A percentile compares a stretch with the other conserved stretches of the same genome.
These are phyloP conservation scores for Tulasnella sp. DNA, from an alignment of 768 basidiomycete genomes.

Conservation along the genomic window DNA sequence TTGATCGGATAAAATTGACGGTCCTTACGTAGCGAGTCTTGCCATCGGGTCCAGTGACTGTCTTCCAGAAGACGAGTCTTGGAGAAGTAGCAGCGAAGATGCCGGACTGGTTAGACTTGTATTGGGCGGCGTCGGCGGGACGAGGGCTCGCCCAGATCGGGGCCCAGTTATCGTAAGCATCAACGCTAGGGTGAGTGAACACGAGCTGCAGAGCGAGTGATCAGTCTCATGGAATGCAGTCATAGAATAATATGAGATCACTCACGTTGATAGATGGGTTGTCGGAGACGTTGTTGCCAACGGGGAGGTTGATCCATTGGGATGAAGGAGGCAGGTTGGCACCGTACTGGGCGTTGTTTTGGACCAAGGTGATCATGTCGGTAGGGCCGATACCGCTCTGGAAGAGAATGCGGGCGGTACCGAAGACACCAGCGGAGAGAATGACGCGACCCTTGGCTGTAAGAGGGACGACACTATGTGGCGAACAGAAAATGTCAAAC, in stretches of 20 bases:
- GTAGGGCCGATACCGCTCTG: conserved; percentile 34
- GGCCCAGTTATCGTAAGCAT: conserved; percentile 49
- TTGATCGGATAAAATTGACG: not conserved
- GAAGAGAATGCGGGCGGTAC: conserved; percentile 21
- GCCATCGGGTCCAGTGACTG: conserved; percentile 35
- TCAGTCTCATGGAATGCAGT: not conserved
- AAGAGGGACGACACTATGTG: conserved; percentile 35
- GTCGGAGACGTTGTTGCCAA: conserved; percentile 42
- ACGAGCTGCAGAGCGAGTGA: conserved; percentile 27
- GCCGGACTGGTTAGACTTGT: conserved; percentile 39
- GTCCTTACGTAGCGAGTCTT: conserved; percentile 36
- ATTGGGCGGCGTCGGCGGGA: conserved; percentile 45
- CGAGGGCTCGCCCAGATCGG: conserved; percentile 43
- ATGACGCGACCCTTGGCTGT: conserved; percentile 46
- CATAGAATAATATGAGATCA: not conserved
- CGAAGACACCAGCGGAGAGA: conserved; percentile 45
- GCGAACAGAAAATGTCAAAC: not conserved
- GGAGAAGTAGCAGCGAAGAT: conserved; percentile 47
- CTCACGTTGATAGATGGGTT: conserved; percentile 49
- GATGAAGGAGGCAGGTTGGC: conserved; percentile 36
- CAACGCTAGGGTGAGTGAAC: conserved; percentile 50
- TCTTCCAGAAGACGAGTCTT: conserved; percentile 47
- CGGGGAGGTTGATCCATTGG: conserved; percentile 49
- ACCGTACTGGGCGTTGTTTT: conserved; percentile 34
- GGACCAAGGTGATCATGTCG: conserved; percentile 36